These are phyloP conservation scores for Coniochaeta sp. DNA, from an alignment of 2,329 filamentous ascomycete species.

Conservation along the genomic window DNA sequence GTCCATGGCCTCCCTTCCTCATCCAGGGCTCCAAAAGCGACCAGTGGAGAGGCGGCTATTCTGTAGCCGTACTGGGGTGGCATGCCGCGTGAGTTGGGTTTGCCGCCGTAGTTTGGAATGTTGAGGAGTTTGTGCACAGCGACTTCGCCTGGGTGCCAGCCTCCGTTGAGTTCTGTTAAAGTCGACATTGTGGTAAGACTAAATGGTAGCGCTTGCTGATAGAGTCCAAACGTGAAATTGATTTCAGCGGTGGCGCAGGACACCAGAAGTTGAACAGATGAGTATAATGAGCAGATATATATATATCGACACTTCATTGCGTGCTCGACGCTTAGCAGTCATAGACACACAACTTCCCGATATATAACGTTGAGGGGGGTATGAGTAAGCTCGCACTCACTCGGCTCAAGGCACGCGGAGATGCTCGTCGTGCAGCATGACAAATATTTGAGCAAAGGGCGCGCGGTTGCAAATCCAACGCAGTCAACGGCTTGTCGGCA, in stretches of 20 bases:
- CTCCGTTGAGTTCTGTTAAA: conserved; percentile 13
- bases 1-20: conserved; percentile 62
- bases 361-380: background rate
- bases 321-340: background rate
- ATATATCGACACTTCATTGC: background rate
- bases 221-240: background rate
- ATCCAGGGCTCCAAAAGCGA: conserved; percentile 70
- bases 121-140: conserved; percentile 56
- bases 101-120: conserved; percentile 43
- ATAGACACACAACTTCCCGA: background rate
- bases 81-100: conserved; percentile 61
- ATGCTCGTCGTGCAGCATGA: background rate
- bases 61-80: conserved; percentile 49
- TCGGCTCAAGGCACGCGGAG: background rate
- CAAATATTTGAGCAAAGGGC: background rate
- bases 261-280: background rate
- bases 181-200: conserved; percentile 5
- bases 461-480: background rate
- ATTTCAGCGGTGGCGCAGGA: background rate
- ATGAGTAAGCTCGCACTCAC: background rate
- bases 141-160: conserved; percentile 60
- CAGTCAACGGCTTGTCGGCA: background rate
- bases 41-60: conserved; percentile 54
- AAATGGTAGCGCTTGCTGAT: background rate
- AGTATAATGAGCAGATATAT: background rate